phyloP scores from a whole-genome alignment of 179 eudicot species.

The Silene vulgaris region DNA sequence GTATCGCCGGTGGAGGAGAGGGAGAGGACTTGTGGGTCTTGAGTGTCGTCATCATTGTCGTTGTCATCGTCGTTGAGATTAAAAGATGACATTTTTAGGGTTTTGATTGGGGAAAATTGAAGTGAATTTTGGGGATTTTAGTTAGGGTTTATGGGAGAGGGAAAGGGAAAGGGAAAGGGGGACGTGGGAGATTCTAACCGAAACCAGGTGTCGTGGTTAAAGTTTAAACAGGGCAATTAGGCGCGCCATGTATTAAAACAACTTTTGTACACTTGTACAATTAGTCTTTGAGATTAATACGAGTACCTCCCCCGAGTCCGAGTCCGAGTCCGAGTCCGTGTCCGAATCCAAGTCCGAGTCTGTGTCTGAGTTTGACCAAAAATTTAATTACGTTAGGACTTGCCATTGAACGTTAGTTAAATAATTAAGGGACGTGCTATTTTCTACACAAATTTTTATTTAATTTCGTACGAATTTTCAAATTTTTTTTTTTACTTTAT shows the following conservation, averaged over 20 bases:
- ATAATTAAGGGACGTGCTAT: too few species aligned
- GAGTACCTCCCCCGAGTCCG: too few species aligned
- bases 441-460: too few species aligned
- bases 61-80: constrained; percentile 13
- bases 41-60: constrained; percentile 20
- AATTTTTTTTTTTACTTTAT: too few species aligned
- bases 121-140: neutral
- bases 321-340: too few species aligned
- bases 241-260: neutral
- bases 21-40: constrained; percentile 26
- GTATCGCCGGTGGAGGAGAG: constrained; percentile 44
- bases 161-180: neutral
- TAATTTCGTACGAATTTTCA: too few species aligned
- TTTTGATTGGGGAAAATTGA: neutral
- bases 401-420: too few species aligned
- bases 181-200: neutral
- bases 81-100: constrained; percentile 15
- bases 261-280: too few species aligned
- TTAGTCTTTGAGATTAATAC: too few species aligned
- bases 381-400: too few species aligned
- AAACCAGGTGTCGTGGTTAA: neutral
- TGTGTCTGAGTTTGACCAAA: too few species aligned
- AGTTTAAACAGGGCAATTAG: constrained; percentile 3
- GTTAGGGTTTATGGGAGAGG: neutral
- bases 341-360: too few species aligned